These are phyloP conservation scores for Claviceps pazoutovae DNA, from an alignment of 2,329 filamentous ascomycete genomes.

Conservation along the genomic window DNA sequence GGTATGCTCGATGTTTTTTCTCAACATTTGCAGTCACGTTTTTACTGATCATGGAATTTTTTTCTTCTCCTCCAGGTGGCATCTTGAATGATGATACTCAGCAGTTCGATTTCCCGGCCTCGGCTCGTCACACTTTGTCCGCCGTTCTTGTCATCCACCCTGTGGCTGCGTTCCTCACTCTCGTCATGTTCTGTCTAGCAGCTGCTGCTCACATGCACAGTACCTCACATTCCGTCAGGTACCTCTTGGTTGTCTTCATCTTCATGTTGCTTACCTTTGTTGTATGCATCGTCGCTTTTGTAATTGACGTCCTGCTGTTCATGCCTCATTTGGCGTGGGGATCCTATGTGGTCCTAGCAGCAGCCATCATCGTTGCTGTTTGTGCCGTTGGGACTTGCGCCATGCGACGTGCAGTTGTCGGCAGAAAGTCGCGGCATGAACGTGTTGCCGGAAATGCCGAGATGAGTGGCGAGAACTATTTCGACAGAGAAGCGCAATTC, in stretches of 20 bases:
- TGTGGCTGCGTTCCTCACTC: slow-evolving; percentile 70
- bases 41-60: neutral
- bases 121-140: slow-evolving; percentile 53
- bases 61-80: neutral
- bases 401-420: slow-evolving; percentile 84
- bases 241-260: slow-evolving; percentile 72
- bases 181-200: slow-evolving; percentile 73
- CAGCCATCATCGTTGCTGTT: slow-evolving; percentile 71
- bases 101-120: slow-evolving; percentile 42
- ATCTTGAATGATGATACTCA: slow-evolving; percentile 14
- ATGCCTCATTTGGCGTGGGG: slow-evolving; percentile 90
- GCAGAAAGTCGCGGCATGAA: slow-evolving; percentile 83
- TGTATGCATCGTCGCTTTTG: slow-evolving; percentile 70
- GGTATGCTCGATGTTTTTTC: slow-evolving; percentile 42
- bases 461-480: slow-evolving; percentile 92
- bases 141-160: slow-evolving; percentile 86
- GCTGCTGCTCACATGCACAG: slow-evolving; percentile 72
- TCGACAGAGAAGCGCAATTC: slow-evolving; percentile 51
- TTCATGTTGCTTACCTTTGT: slow-evolving; percentile 75
- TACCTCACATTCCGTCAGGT: slow-evolving; percentile 79
- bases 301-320: slow-evolving; percentile 88
- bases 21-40: neutral
- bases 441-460: slow-evolving; percentile 88
- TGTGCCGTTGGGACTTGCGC: slow-evolving; percentile 81
- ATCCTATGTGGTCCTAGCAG: slow-evolving; percentile 81